Evolutionary conservation across 257 asterid genomes (phyloP).

Genomic region (Solanum acaule): DNA sequence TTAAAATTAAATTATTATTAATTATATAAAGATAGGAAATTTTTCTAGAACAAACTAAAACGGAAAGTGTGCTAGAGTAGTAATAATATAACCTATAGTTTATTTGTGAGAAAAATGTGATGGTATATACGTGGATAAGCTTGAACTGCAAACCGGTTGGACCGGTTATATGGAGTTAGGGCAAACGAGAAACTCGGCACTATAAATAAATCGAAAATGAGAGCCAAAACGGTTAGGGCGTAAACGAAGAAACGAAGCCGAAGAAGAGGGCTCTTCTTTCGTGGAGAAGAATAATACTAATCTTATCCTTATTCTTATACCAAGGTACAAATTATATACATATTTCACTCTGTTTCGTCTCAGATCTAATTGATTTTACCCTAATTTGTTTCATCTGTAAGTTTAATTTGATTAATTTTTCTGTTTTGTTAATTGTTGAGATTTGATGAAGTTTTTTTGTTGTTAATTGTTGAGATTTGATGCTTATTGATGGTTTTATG

Average conservation of each 20-base stretch:
- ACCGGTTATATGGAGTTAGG: slow-evolving; percentile 6
- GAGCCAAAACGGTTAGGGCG: slow-evolving; percentile 22
- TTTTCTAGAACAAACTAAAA: neutral
- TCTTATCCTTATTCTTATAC: neutral
- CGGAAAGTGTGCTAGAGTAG: neutral
- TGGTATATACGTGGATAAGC: neutral
- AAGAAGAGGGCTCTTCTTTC: slow-evolving; percentile 38
- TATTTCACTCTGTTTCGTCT: neutral
- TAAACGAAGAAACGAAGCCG: slow-evolving; percentile 47
- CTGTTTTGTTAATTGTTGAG: neutral
- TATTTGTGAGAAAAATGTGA: neutral
- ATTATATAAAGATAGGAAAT: neutral
- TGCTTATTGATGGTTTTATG: neutral
- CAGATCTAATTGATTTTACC: neutral
- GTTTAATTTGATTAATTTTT: neutral
- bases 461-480: neutral
- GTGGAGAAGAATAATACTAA: slow-evolving; percentile 7
- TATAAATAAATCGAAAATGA: slow-evolving; percentile 3
- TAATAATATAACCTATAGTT: neutral
- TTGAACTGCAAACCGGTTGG: slow-evolving; percentile 7
- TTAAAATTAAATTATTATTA: neutral
- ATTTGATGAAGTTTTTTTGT: neutral
- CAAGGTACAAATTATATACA: neutral
- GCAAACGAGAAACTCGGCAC: slow-evolving; percentile 14
- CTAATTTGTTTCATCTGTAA: neutral